Evolutionary conservation across 106 monocot species (phyloP).

Genomic region (Phalaenopsis equestris): DNA sequence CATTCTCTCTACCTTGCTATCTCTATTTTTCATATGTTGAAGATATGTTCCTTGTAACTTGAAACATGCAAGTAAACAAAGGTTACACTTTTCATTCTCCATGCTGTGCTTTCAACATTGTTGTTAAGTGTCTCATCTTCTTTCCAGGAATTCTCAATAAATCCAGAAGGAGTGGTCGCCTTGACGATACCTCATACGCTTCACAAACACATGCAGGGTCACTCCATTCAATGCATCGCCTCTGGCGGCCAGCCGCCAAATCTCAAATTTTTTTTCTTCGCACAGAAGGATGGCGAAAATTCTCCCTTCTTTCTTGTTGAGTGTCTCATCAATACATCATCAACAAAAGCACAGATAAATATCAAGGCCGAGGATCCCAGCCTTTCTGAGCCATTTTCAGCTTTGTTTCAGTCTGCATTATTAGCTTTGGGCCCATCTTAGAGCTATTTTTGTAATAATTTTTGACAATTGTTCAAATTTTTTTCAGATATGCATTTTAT

Average conservation of each 20-base stretch:
- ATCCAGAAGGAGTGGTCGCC: constrained; percentile 55
- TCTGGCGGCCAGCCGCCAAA: constrained; percentile 88
- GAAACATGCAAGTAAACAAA: no score
- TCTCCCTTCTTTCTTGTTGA: constrained; percentile 77
- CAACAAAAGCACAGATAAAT: constrained; percentile 76
- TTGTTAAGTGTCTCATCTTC: no score
- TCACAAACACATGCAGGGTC: constrained; percentile 76
- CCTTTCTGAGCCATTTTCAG: constrained; percentile 42
- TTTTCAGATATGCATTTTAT: no score
- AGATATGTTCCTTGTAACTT: no score
- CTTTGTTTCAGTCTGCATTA: constrained; percentile 67
- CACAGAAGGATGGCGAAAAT: constrained; percentile 47
- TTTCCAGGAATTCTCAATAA: constrained; percentile 64
- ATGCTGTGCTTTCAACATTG: no score
- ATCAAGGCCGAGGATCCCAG: constrained; percentile 79
- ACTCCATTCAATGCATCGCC: constrained; percentile 90
- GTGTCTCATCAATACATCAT: constrained; percentile 76
- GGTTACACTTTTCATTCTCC: no score
- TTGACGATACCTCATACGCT: constrained; percentile 63
- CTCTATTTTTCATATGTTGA: no score
- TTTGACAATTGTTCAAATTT: background rate
- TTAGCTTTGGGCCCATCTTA: constrained; percentile 34
- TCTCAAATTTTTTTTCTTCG: constrained; percentile 95
- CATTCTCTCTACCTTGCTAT: no score
- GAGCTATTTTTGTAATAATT: background rate